Base-by-base conservation (phyloP, 2,329 filamentous ascomycete genomes). In the Botryotinia narcissicola region DNA sequence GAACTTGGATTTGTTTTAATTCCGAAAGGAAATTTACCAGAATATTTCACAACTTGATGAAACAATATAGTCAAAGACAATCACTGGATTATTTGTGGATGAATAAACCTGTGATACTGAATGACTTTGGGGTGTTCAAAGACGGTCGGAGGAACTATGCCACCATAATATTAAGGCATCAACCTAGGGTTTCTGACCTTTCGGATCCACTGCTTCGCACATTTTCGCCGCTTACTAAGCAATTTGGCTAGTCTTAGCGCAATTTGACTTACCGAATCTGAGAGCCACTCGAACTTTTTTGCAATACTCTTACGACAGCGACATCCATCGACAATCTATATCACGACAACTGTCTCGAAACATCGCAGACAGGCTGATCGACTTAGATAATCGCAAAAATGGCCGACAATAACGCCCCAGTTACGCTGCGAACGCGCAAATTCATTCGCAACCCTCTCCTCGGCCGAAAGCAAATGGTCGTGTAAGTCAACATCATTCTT, bases 391-490 rank as follows among this genome's bases (percentile, higher is more conserved):
- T 83, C 86, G 87, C 87, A 88, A 97, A 87, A 86, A 97, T 98
- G 95, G 93, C 95, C 87, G 93, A 95, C 87, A 86, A 87, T 83
- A 91, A 93, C 84, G 86, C 86, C 82, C 87, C 91, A 84, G 91
- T 94, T 84, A 94, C 92, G 83, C 87, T 95, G 88, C 91, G 96
- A 89, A 99, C 96, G 87, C 95, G 96, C 93, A 98, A 98, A 90
- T 99, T 99, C 93, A 97, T 98, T 88, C 94, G 95, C 89, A 99
- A 99, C 92, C 93, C 96, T 86, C 94, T 99, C 84, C 92, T 99
- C 85, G 94, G 92, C 85, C 93, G 95, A 86, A 97, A 97, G 91
- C 95, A 98, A 92, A 97, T 98, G 94, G 95, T 98, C 87, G 93
- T 98, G 95, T 98, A 94, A 91, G 93, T 92, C 54, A 70, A 46